phyloP scores from a whole-genome alignment of 345 rosid genomes.

The Balakata baccata region DNA sequence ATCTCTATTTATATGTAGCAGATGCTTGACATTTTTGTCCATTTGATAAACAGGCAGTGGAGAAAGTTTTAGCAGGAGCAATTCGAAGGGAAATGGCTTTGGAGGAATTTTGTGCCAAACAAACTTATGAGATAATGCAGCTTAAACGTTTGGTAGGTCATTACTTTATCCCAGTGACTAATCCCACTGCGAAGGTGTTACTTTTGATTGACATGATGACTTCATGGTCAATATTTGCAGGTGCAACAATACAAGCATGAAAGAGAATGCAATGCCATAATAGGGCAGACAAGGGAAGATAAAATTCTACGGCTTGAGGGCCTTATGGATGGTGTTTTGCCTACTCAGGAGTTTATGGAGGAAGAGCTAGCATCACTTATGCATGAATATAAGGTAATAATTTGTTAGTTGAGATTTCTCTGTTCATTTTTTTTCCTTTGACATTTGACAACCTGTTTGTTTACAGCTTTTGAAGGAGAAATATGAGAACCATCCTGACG shows the following conservation, averaged over 20 bases:
- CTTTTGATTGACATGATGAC: conserved; percentile 12
- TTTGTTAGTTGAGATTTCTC: conserved; percentile 15
- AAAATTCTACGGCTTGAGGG: conserved; percentile 89
- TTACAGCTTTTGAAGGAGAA: conserved; percentile 85
- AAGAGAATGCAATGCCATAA: conserved; percentile 91
- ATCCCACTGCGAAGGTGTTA: conserved; percentile 12
- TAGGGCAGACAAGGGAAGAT: conserved; percentile 86
- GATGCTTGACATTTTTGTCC: conserved; percentile 9
- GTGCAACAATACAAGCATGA: conserved; percentile 98
- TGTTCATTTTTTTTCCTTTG: conserved; percentile 8
- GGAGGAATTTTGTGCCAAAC: conserved; percentile 88
- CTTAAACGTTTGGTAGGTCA: conserved; percentile 82
- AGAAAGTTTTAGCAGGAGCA: conserved; percentile 93
- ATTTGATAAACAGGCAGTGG: conserved; percentile 66
- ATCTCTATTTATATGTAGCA: background rate
- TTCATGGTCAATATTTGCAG: conserved; percentile 39
- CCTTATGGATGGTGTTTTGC: conserved; percentile 95
- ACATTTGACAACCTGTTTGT: conserved; percentile 21
- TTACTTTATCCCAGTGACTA: conserved; percentile 16
- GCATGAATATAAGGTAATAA: conserved; percentile 70
- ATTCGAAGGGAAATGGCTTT: conserved; percentile 98
- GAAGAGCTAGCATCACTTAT: conserved; percentile 74
- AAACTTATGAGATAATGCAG: conserved; percentile 80
- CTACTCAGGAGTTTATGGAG: conserved; percentile 78
- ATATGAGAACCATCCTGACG: conserved; percentile 91